phyloP scores from a whole-genome alignment of 495 filamentous ascomycete genomes.

The Neurospora pannonica region DNA sequence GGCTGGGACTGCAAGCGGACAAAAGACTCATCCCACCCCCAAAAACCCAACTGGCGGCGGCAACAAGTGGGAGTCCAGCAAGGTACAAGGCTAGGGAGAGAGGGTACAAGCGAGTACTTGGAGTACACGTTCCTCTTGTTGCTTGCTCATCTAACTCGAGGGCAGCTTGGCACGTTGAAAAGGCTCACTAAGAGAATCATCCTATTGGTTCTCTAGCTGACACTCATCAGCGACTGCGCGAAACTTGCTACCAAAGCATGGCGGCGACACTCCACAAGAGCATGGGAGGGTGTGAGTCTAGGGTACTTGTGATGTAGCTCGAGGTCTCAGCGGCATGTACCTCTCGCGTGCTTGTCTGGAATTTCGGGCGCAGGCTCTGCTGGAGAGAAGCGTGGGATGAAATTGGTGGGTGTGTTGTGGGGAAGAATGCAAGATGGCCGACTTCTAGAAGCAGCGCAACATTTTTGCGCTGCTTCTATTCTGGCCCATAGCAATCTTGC shows the following conservation, averaged over 20 bases:
- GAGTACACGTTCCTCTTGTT: neutral
- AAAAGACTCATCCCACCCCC: neutral
- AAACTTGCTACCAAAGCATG: slow-evolving; percentile 12
- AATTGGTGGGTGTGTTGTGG: slow-evolving; percentile 7
- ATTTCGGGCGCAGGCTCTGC: slow-evolving; percentile 15
- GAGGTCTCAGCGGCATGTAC: slow-evolving; percentile 7
- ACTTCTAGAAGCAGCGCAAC: neutral
- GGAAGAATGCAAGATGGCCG: slow-evolving; percentile 2
- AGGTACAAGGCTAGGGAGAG: neutral
- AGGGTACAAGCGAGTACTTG: neutral
- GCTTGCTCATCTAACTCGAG: neutral
- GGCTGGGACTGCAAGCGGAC: neutral
- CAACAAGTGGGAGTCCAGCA: neutral
- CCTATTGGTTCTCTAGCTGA: slow-evolving; percentile 17
- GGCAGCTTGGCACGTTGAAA: slow-evolving; percentile 12
- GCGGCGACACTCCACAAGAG: slow-evolving; percentile 14
- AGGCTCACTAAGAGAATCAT: slow-evolving; percentile 15
- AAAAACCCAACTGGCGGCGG: neutral
- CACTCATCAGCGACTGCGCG: neutral
- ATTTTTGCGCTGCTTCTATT: neutral
- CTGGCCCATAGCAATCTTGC: neutral
- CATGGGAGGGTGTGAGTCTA: slow-evolving; percentile 12
- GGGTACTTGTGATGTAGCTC: slow-evolving; percentile 5
- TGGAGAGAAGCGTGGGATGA: slow-evolving; percentile 16
- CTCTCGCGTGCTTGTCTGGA: slow-evolving; percentile 8